Evolutionary conservation across 2,329 filamentous ascomycete species (phyloP), one percentile per base, ranked within the genome.

Genomic region (Pseudovirgaria hyperparasitica): DNA sequence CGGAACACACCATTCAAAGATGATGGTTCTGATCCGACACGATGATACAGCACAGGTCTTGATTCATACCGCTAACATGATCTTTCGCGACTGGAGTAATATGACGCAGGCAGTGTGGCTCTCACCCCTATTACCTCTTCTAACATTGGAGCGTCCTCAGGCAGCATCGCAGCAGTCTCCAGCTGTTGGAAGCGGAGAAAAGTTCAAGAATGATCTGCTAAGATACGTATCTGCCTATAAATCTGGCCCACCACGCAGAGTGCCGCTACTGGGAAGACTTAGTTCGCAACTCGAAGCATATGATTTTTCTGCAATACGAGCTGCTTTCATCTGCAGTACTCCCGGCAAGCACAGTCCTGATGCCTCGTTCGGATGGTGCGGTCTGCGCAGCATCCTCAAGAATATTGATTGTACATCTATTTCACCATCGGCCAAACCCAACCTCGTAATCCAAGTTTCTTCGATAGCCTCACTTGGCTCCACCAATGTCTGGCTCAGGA

Each of bases 61-160:
- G 30, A 85, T 93, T 16, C 82, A 92, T 41, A 93, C 85, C 0
- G 82, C 85, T 11, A 93, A 93, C 41, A 84, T 92, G 77, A 87
- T 92, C n/a, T 46, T 65, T 4, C 73, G 76, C 29, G 85, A 93
- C 49, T 93, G 85, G 85, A 68, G 63, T 2, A 90, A 90, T 40
- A 81, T 92, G 79, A 80, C 76, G 1, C 84, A 93, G 48, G 82
- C 72, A 2, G 69, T 81, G 5, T 93, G 85, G 85, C 63, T 58
- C 26, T 87, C 82, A 0, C 82, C 82, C 1, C 46, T 70, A 2
- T 67, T 92, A 1, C 74, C 79, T 1, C 52, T 69, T 4, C 19
- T 5, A 33, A 7, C 25, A 2, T 14, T 12, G 15, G 19, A 4
- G 16, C 10, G 4, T 15, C 22, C 14, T 10, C 19, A 23, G 12